Conservation (phyloP, 2,329 filamentous ascomycete genomes). For the Allantophomopsis cytisporea region DNA sequence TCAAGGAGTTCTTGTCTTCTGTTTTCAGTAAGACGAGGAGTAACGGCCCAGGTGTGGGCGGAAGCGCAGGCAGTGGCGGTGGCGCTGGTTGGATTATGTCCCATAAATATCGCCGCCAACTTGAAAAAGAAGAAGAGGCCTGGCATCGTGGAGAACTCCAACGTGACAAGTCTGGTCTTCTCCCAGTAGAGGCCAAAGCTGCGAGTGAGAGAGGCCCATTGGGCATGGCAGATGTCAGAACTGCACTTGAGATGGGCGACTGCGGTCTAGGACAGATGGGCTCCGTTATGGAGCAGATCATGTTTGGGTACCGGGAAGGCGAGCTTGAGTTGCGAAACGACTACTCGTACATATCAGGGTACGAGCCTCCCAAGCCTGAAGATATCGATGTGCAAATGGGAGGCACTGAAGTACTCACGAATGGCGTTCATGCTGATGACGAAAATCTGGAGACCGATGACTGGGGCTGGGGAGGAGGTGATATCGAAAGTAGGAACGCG, state of each 20-base stretch:
- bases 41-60: constrained; percentile 50
- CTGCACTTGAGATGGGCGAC: constrained; percentile 65
- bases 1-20: constrained; percentile 50
- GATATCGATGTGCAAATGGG: constrained; percentile 21
- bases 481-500: constrained; percentile 32
- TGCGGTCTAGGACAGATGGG: constrained; percentile 67
- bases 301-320: constrained; percentile 60
- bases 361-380: constrained; percentile 16
- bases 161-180: constrained; percentile 61
- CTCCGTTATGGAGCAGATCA: constrained; percentile 55
- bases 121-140: constrained; percentile 63
- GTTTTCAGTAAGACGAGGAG: constrained; percentile 51
- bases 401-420: constrained; percentile 21
- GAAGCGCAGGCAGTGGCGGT: constrained; percentile 47
- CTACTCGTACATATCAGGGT: constrained; percentile 3
- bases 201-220: constrained; percentile 59
- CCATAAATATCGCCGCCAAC: constrained; percentile 59
- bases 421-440: constrained; percentile 32
- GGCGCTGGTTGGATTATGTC: constrained; percentile 66
- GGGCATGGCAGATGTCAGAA: constrained; percentile 63
- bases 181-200: constrained; percentile 71
- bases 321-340: constrained; percentile 42
- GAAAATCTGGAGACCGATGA: constrained; percentile 48
- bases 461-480: constrained; percentile 48
- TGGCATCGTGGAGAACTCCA: constrained; percentile 60